Base-by-base conservation (phyloP, 768 basidiomycete species). In the Phaeotremella fagi region DNA sequence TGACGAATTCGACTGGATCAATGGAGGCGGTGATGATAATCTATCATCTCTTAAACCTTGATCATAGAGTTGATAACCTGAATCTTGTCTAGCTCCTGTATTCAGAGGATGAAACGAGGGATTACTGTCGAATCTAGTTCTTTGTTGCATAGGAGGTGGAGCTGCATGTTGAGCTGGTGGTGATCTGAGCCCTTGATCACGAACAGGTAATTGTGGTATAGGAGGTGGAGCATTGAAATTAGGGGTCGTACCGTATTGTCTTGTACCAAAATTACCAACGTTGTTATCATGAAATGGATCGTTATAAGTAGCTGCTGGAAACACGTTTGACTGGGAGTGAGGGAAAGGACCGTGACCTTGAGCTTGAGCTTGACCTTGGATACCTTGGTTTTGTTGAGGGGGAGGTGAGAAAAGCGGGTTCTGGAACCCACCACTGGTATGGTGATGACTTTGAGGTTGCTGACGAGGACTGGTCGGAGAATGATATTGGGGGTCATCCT, bases 1-100 rank as follows among this genome's bases (percentile, higher is more conserved):
- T 9, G 38, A 41, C 61, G 60, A 18, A 28, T 57, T 18, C 52
- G 45, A 23, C 66, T 64, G 46, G 42, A 22, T 14, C 18, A 31
- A 23, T 16, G 31, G 33, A 15, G 45, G 15, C 33, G 45, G 66
- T 0, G 63, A 65, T 4, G 56, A 15, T 18, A 68, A 29, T 2
- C 66, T 38, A 29, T 57, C 25, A 44, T 68, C 66, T 11, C 28
- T 31, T 25, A 61, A 25, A 1, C 52, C 52, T 36, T 63, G 60
- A 4, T 54, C 29, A 29, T 43, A 45, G 14, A n/a, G 18, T 35
- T 31, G 27, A 26, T 11, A 7, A 7, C 12, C 38, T 41, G 38
- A 9, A 41, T 11, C 12, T 12, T 11, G 12, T 9, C 22, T 11
- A 12, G 7, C 12, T 12, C 38, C 38, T 12, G 9, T 14, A 6